Evolutionary conservation across 495 filamentous ascomycete species (phyloP).

Genomic region (Neurospora hispaniola): DNA sequence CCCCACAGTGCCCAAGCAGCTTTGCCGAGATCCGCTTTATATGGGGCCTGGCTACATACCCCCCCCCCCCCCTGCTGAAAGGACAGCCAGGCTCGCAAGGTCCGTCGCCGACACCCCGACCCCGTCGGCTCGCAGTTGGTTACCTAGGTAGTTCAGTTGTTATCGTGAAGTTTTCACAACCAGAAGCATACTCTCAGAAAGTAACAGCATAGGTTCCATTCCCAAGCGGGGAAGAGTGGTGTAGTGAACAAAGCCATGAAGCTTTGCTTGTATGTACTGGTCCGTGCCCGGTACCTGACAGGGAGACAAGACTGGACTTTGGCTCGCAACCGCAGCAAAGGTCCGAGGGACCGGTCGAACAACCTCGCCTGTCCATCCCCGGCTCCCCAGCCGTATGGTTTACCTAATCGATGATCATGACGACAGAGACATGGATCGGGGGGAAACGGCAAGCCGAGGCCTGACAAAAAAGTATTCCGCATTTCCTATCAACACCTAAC

Average conservation of each 20-base stretch:
- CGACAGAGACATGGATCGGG: not conserved
- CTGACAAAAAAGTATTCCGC: not conserved
- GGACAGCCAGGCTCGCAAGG: no score
- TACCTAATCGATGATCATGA: not conserved
- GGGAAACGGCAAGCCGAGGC: not conserved
- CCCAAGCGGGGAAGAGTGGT: not conserved
- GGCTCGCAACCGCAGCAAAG: not conserved
- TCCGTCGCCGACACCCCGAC: not conserved
- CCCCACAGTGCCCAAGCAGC: not conserved
- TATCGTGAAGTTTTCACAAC: no score
- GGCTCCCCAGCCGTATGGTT: not conserved
- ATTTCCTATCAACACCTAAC: not conserved
- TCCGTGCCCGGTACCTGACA: no score
- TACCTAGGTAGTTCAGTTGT: no score
- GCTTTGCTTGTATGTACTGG: no score
- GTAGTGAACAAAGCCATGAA: no score
- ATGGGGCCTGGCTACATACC: not conserved
- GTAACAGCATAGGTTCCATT: not conserved
- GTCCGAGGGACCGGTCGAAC: not conserved
- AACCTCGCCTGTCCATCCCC: not conserved
- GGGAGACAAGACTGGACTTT: no score
- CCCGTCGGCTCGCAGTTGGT: not conserved
- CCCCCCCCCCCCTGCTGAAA: no score
- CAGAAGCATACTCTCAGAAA: not conserved
- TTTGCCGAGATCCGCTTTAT: not conserved